Percentiles rank a stretch among this genome's conserved stretches.
Evolutionary conservation across 306 rosid species (phyloP).

Genomic region (Vachellia collinsii): DNA sequence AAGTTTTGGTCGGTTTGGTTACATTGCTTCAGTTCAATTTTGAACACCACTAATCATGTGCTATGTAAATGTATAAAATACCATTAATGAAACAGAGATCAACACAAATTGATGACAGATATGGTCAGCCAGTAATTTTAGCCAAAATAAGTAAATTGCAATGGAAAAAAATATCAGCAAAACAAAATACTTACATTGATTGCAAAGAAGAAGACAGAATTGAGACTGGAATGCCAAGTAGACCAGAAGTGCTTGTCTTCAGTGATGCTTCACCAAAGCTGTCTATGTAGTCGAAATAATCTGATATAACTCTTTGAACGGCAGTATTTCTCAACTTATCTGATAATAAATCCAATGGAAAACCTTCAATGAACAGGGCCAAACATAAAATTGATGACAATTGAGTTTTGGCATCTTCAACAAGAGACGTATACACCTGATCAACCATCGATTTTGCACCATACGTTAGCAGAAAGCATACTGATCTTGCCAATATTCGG

Average conservation of each 20-base stretch:
- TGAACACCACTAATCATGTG: neutral
- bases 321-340: slow-evolving; percentile 60
- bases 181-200: slow-evolving; percentile 63
- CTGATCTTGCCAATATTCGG: slow-evolving; percentile 79
- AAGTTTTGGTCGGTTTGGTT: neutral
- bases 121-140: neutral
- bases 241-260: slow-evolving; percentile 42
- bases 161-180: slow-evolving; percentile 11
- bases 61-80: neutral
- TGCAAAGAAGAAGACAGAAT: slow-evolving; percentile 74
- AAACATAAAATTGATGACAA: slow-evolving; percentile 52
- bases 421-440: slow-evolving; percentile 56
- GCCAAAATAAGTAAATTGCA: slow-evolving; percentile 20
- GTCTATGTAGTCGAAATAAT: slow-evolving; percentile 64
- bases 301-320: slow-evolving; percentile 53
- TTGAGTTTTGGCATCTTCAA: slow-evolving; percentile 59
- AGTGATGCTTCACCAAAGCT: slow-evolving; percentile 58
- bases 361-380: slow-evolving; percentile 78
- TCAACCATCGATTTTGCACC: slow-evolving; percentile 62
- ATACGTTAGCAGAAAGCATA: slow-evolving; percentile 61
- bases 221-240: slow-evolving; percentile 67
- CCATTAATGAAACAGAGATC: slow-evolving; percentile 24
- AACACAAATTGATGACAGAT: slow-evolving; percentile 18
- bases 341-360: slow-evolving; percentile 71
- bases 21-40: neutral